Conservation (phyloP, 139 green algal species). For the Nannochloris sp. region DNA sequence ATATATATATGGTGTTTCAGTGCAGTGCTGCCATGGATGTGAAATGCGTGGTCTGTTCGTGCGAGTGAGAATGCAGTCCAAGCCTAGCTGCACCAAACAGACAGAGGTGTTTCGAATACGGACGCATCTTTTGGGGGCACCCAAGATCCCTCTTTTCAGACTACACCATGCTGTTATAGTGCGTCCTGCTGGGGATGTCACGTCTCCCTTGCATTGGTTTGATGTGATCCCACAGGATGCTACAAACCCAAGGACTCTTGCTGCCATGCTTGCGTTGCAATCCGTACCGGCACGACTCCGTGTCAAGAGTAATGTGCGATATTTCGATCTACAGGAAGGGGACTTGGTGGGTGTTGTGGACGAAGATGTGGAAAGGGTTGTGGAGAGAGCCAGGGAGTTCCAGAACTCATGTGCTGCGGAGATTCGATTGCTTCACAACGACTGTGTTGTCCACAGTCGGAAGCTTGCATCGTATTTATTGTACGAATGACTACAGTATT, state of each 20-base stretch:
- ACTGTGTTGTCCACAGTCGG: background rate
- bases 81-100: no score
- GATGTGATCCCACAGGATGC: background rate
- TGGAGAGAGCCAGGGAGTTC: background rate
- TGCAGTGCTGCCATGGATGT: no score
- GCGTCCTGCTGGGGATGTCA: background rate
- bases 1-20: no score
- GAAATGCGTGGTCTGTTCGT: no score
- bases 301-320: no score
- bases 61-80: no score
- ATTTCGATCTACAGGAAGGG: no score
- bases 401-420: background rate
- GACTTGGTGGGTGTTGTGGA: no score
- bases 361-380: background rate
- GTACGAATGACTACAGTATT: background rate
- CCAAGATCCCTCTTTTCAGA: background rate
- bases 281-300: background rate
- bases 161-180: background rate
- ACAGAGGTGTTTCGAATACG: no score
- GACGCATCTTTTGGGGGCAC: no score
- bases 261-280: background rate
- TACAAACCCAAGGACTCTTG: background rate
- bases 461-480: background rate
- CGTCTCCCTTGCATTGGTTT: background rate
- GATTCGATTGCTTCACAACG: background rate